Percentiles rank a stretch among this genome's conserved stretches.
phyloP scores from a whole-genome alignment of 345 rosid genomes.

The Durio zibethinus region DNA sequence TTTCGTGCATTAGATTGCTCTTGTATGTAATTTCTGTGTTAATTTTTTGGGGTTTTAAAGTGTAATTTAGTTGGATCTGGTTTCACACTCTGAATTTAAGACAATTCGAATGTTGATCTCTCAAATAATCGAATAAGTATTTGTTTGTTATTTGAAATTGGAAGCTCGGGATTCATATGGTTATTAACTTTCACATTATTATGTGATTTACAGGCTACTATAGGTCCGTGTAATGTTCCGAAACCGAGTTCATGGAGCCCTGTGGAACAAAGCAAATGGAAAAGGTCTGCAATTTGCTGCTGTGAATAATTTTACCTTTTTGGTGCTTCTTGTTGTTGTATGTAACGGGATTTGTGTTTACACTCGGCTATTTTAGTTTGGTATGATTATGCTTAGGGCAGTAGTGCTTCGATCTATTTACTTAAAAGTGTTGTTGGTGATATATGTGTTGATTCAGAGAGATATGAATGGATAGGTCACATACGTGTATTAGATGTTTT shows the following conservation, averaged over 20 bases:
- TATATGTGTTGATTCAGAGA: neutral
- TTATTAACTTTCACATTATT: slow-evolving; percentile 17
- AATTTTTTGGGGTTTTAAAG: slow-evolving; percentile 1
- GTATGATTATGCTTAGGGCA: neutral
- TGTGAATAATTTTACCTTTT: neutral
- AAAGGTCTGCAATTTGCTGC: slow-evolving; percentile 46
- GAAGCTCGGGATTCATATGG: slow-evolving; percentile 6
- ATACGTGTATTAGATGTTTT: neutral
- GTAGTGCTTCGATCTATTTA: neutral
- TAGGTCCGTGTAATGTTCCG: slow-evolving; percentile 82
- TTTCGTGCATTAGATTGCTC: neutral
- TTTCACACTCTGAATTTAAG: neutral
- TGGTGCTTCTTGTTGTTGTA: neutral
- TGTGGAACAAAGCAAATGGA: slow-evolving; percentile 93
- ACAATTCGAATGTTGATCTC: slow-evolving; percentile 9
- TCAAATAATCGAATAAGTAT: neutral
- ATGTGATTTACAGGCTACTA: slow-evolving; percentile 69
- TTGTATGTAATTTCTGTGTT: neutral
- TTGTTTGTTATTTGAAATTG: slow-evolving; percentile 2
- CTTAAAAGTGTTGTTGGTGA: neutral
- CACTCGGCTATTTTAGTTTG: neutral
- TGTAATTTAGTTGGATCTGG: slow-evolving; percentile 33
- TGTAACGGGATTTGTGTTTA: neutral
- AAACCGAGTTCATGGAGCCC: slow-evolving; percentile 97
- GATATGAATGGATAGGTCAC: neutral